Conservation (phyloP, 148 eudicot species). For the Amaranthus cruentus region DNA sequence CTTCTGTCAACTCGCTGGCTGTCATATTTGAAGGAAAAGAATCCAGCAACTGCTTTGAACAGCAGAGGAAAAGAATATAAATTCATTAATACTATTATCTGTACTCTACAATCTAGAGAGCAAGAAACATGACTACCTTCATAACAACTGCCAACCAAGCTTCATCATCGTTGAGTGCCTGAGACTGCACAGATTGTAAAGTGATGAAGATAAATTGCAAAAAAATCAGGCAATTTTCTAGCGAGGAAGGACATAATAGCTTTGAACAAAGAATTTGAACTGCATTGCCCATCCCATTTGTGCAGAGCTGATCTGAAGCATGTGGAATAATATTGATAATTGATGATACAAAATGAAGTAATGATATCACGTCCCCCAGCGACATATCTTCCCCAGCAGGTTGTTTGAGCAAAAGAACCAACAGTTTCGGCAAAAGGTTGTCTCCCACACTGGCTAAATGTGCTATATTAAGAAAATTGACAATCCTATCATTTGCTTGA, state of each 20-base stretch:
- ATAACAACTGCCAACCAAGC: conserved; percentile 61
- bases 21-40: conserved; percentile 34
- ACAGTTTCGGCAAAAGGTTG: conserved; percentile 49
- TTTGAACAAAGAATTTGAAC: conserved; percentile 44
- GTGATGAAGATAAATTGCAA: conserved; percentile 53
- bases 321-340: conserved; percentile 49
- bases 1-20: conserved; percentile 54
- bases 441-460: conserved; percentile 59
- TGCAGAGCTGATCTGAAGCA: conserved; percentile 83
- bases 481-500: conserved; percentile 23
- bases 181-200: conserved; percentile 49
- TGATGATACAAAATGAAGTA: conserved; percentile 38
- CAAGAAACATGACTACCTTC: conserved; percentile 46
- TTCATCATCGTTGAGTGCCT: conserved; percentile 48
- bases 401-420: conserved; percentile 52
- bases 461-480: conserved; percentile 42
- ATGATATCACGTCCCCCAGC: conserved; percentile 46
- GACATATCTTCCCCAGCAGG: conserved; percentile 37
- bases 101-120: conserved; percentile 2
- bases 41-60: conserved; percentile 51
- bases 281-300: conserved; percentile 60
- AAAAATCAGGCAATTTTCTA: conserved; percentile 31
- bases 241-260: conserved; percentile 28
- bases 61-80: background rate
- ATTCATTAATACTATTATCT: background rate